Percentiles rank a stretch among this genome's conserved stretches.
These are phyloP conservation scores for Hanseniaspora sp. DNA, from an alignment of 1,139 yeast genomes.

Conservation along the genomic window DNA sequence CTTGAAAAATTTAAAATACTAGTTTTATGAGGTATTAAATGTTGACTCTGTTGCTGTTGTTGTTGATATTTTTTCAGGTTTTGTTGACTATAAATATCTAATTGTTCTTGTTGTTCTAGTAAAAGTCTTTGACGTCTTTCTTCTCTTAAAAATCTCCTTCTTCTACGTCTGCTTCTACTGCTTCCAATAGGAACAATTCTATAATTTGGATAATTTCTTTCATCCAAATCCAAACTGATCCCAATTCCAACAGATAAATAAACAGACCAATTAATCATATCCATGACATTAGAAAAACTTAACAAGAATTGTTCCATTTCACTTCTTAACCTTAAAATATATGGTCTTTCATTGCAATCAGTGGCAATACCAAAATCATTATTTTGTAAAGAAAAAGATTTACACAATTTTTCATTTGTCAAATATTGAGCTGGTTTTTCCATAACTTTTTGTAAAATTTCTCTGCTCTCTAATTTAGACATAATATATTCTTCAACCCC, in stretches of 20 bases:
- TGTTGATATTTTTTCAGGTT: background rate
- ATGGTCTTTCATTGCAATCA: slow-evolving; percentile 39
- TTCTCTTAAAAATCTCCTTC: slow-evolving; percentile 24
- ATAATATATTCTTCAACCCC: slow-evolving; percentile 21
- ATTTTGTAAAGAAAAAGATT: slow-evolving; percentile 58
- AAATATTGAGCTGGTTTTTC: slow-evolving; percentile 28
- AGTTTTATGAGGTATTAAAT: background rate
- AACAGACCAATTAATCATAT: slow-evolving; percentile 56
- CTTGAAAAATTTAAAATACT: slow-evolving; percentile 17
- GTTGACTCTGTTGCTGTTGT: background rate
- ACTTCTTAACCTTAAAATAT: slow-evolving; percentile 48
- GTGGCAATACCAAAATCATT: slow-evolving; percentile 60
- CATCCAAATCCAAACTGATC: slow-evolving; percentile 48
- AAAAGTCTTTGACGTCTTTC: slow-evolving; percentile 19
- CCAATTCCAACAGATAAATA: slow-evolving; percentile 52
- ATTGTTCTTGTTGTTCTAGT: background rate
- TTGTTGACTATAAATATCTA: background rate
- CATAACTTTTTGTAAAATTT: slow-evolving; percentile 25
- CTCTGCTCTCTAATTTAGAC: slow-evolving; percentile 28
- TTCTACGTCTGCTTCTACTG: slow-evolving; percentile 43
- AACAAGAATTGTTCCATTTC: slow-evolving; percentile 60
- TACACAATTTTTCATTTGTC: slow-evolving; percentile 31
- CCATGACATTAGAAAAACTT: slow-evolving; percentile 44
- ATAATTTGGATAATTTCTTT: slow-evolving; percentile 53
- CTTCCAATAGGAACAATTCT: slow-evolving; percentile 49